Evolutionary conservation across 331 rosid species (phyloP).

Genomic region (Dryas integrifolia): DNA sequence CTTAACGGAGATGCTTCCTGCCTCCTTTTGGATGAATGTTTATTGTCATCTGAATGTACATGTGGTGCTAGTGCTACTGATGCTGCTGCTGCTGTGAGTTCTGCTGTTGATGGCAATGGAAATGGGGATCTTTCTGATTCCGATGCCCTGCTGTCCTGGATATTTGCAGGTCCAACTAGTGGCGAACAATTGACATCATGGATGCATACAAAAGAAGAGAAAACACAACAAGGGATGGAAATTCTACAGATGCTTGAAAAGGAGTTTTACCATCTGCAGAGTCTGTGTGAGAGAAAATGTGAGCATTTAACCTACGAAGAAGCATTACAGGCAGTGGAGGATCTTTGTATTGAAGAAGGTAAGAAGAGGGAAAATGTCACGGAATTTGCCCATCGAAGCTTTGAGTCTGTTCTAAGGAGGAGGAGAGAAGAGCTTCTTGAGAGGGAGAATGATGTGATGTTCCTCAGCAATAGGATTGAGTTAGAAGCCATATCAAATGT

Average conservation of each 20-base stretch:
- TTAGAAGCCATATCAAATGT: constrained; percentile 69
- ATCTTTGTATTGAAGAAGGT: constrained; percentile 83
- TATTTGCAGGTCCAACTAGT: constrained; percentile 62
- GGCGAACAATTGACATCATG: constrained; percentile 76
- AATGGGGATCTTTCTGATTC: constrained; percentile 40
- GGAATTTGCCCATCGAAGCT: constrained; percentile 66
- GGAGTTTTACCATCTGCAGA: constrained; percentile 73
- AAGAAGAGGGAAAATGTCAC: constrained; percentile 64
- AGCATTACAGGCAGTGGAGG: constrained; percentile 77
- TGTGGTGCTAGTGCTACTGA: constrained; percentile 37
- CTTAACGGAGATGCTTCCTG: constrained; percentile 73
- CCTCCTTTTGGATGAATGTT: constrained; percentile 68
- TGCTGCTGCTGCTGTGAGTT: constrained; percentile 34
- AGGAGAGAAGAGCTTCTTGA: constrained; percentile 76
- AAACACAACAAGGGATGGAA: constrained; percentile 60
- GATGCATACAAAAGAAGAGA: constrained; percentile 68
- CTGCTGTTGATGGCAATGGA: constrained; percentile 29
- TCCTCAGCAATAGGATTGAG: constrained; percentile 51
- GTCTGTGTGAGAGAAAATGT: constrained; percentile 77
- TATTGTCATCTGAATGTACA: constrained; percentile 46
- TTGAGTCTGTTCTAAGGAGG: constrained; percentile 66
- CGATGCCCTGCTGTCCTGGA: constrained; percentile 67
- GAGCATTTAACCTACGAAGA: constrained; percentile 71
- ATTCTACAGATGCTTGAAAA: constrained; percentile 69
- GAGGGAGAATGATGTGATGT: constrained; percentile 60